Evolutionary conservation across 2,329 filamentous ascomycete genomes (phyloP).

Genomic region (Ceratocystis diversiconidia): DNA sequence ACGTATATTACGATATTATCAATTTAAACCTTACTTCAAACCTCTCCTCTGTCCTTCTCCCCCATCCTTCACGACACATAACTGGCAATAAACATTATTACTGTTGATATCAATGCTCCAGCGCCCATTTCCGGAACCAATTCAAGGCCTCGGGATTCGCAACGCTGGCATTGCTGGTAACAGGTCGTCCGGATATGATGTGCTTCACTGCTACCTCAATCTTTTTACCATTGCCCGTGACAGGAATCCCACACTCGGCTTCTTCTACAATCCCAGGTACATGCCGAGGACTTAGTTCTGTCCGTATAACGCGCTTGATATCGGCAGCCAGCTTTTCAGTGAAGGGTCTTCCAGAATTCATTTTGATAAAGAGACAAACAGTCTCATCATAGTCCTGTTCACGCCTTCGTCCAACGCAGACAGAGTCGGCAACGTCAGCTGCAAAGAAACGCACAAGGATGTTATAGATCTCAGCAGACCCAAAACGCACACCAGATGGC

Average conservation of each 20-base stretch:
- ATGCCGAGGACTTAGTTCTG: conserved; percentile 74
- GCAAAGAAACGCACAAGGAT: conserved; percentile 75
- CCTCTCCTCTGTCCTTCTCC: conserved; percentile 26
- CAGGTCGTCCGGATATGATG: conserved; percentile 72
- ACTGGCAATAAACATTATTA: background rate
- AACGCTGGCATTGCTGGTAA: conserved; percentile 87
- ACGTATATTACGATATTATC: background rate
- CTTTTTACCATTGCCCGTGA: conserved; percentile 93
- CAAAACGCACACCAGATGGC: conserved; percentile 80
- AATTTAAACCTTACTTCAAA: too few relatives aligned
- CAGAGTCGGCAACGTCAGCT: conserved; percentile 62
- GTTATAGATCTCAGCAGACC: conserved; percentile 92
- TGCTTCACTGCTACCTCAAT: conserved; percentile 95
- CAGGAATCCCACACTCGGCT: conserved; percentile 59
- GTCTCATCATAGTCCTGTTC: conserved; percentile 65
- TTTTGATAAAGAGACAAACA: conserved; percentile 77
- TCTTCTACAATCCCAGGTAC: conserved; percentile 73
- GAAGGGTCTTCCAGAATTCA: conserved; percentile 45
- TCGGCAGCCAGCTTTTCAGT: conserved; percentile 42
- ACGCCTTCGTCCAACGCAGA: conserved; percentile 70
- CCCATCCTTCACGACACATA: background rate
- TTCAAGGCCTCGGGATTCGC: conserved; percentile 77
- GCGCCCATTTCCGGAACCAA: conserved; percentile 74
- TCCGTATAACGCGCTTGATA: conserved; percentile 56
- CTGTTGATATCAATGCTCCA: conserved; percentile 22